Conservation (phyloP, 2,329 filamentous ascomycete species). For the Exophiala sp. region DNA sequence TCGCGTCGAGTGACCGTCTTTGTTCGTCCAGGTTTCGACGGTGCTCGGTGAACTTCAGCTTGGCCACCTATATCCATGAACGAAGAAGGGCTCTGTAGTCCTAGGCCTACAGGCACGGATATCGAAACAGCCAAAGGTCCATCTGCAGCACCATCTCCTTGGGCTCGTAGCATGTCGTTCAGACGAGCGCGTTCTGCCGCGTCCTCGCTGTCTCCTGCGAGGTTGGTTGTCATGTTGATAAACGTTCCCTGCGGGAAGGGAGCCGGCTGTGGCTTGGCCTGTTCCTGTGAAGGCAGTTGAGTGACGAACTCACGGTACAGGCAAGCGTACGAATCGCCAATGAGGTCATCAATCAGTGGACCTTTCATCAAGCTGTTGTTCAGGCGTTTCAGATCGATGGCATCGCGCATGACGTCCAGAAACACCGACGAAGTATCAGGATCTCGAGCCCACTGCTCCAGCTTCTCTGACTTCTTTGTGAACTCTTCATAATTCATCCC, state of each 20-base stretch:
- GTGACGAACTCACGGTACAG: constrained; percentile 63
- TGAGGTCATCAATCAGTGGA: constrained; percentile 81
- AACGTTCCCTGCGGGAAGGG: constrained; percentile 24
- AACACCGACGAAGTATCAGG: constrained; percentile 44
- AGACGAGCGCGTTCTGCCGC: constrained; percentile 46
- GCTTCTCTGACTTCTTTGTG: constrained; percentile 50
- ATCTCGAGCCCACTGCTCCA: constrained; percentile 55
- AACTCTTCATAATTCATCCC: constrained; percentile 61
- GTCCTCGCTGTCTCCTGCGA: constrained; percentile 39
- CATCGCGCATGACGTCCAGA: constrained; percentile 60
- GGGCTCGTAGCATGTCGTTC: constrained; percentile 42
- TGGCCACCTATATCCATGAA: constrained; percentile 9
- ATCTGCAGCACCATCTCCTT: constrained; percentile 24
- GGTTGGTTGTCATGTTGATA: constrained; percentile 34
- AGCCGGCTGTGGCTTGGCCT: constrained; percentile 12
- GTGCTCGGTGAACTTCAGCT: constrained; percentile 11
- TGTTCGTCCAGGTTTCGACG: constrained; percentile 37
- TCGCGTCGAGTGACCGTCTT: constrained; percentile 57
- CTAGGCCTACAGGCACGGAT: constrained; percentile 24
- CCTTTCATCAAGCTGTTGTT: constrained; percentile 86
- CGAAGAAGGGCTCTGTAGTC: constrained; percentile 18
- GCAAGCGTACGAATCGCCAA: constrained; percentile 79
- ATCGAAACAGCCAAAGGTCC: constrained; percentile 18
- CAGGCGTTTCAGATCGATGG: constrained; percentile 66
- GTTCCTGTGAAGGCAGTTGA: constrained; percentile 29